These are phyloP conservation scores for Penicillium diatomitis DNA, from an alignment of 495 filamentous ascomycete genomes.

Conservation along the genomic window DNA sequence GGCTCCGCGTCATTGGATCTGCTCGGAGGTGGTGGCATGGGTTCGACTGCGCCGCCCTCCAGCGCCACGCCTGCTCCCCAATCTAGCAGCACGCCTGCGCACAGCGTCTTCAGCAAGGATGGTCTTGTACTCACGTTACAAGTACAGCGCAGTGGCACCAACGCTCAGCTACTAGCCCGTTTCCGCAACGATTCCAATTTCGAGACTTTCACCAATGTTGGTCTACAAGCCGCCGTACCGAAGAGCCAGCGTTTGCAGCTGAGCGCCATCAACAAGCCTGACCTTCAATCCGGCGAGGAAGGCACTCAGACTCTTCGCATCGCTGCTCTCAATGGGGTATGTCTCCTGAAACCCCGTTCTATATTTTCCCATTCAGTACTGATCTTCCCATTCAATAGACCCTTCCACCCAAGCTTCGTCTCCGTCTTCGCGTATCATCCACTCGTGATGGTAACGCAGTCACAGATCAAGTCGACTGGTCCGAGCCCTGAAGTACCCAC, in stretches of 20 bases:
- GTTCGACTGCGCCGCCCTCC: slow-evolving; percentile 33
- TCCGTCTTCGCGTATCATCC: slow-evolving; percentile 81
- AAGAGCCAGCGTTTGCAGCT: slow-evolving; percentile 90
- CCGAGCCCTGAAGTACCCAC: slow-evolving; percentile 51
- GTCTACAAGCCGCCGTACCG: slow-evolving; percentile 87
- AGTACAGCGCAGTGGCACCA: slow-evolving; percentile 66
- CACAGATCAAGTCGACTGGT: slow-evolving; percentile 93
- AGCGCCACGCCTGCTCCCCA: slow-evolving; percentile 33
- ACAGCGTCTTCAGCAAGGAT: slow-evolving; percentile 79
- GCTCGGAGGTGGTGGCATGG: slow-evolving; percentile 29
- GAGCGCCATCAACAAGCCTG: slow-evolving; percentile 71
- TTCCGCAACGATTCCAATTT: slow-evolving; percentile 71
- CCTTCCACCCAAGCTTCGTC: slow-evolving; percentile 60
- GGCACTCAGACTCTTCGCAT: slow-evolving; percentile 86
- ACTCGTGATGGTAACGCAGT: slow-evolving; percentile 58
- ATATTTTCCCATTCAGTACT: slow-evolving; percentile 1
- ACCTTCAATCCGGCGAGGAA: slow-evolving; percentile 68
- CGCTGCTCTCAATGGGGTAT: slow-evolving; percentile 73
- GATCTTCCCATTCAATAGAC: slow-evolving; percentile 26
- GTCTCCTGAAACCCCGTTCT: slow-evolving; percentile 21
- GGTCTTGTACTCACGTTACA: slow-evolving; percentile 70
- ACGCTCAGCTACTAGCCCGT: slow-evolving; percentile 64
- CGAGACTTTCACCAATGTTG: slow-evolving; percentile 56
- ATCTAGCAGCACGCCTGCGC: slow-evolving; percentile 28
- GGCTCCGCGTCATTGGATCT: slow-evolving; percentile 42